phyloP scores from a whole-genome alignment of 164 flowering plant genomes.

The Umbellularia californica region DNA sequence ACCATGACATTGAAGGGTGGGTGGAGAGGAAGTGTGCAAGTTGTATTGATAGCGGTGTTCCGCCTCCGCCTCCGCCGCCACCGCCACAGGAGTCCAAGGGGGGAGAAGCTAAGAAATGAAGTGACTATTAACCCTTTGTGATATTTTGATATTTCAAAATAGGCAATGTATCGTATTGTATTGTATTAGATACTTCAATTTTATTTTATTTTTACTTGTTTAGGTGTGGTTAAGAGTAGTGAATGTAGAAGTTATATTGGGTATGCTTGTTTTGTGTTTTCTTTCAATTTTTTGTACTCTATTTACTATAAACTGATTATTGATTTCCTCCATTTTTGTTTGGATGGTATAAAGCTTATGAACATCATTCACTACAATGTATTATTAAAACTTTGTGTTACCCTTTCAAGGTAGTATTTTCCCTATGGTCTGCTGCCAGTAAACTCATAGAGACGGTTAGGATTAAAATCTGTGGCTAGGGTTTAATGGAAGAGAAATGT shows the following conservation, averaged over 20 bases:
- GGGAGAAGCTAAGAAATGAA: constrained; percentile 4
- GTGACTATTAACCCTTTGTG: no score
- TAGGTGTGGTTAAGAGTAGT: background rate
- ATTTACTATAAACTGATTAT: background rate
- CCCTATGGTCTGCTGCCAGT: no score
- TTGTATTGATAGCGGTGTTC: constrained; percentile 71
- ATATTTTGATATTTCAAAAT: no score
- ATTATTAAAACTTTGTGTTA: no score
- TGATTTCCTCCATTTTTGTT: background rate
- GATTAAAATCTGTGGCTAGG: no score
- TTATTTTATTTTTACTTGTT: background rate
- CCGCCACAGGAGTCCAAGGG: constrained; percentile 17
- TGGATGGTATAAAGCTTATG: no score
- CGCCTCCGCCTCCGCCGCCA: constrained; percentile 26
- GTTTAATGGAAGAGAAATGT: no score
- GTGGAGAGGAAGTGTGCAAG: constrained; percentile 63
- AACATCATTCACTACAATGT: no score
- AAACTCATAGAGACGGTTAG: no score
- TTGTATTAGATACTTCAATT: background rate
- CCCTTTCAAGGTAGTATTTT: no score
- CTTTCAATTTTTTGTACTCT: background rate
- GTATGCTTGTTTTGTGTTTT: background rate
- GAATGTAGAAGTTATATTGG: background rate
- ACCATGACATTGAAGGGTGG: constrained; percentile 80
- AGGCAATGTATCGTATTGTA: background rate